Conservation (phyloP, 2,329 filamentous ascomycete species). For the Sphaerostilbella broomeana region DNA sequence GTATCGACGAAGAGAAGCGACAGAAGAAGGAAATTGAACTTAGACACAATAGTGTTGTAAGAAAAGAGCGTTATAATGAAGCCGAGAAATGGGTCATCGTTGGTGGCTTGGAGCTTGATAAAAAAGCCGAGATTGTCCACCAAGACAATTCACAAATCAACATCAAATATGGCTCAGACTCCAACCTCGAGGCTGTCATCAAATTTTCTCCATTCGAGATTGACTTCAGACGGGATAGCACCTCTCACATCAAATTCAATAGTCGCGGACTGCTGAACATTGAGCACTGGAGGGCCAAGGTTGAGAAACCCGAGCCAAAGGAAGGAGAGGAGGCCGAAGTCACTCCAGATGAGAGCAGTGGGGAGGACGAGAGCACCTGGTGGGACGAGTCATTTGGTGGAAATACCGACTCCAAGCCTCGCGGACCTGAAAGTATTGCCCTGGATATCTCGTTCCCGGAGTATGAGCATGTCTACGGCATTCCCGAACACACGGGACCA, state of each 20-base stretch:
- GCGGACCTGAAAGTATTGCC: slow-evolving; percentile 84
- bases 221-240: slow-evolving; percentile 78
- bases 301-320: slow-evolving; percentile 56
- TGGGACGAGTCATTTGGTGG: slow-evolving; percentile 97
- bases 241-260: slow-evolving; percentile 81
- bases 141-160: slow-evolving; percentile 63
- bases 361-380: slow-evolving; percentile 82
- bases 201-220: slow-evolving; percentile 75
- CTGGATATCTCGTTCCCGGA: slow-evolving; percentile 88
- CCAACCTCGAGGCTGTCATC: slow-evolving; percentile 75
- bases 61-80: slow-evolving; percentile 94
- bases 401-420: slow-evolving; percentile 92
- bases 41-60: slow-evolving; percentile 71
- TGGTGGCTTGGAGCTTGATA: slow-evolving; percentile 68
- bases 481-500: slow-evolving; percentile 86
- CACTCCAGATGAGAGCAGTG: slow-evolving; percentile 39
- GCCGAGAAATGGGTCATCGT: slow-evolving; percentile 80
- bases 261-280: slow-evolving; percentile 84
- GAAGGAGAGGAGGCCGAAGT: slow-evolving; percentile 42
- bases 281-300: slow-evolving; percentile 90
- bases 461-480: slow-evolving; percentile 88
- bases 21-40: slow-evolving; percentile 84
- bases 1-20: slow-evolving; percentile 85
- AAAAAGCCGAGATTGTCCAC: slow-evolving; percentile 59
- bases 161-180: slow-evolving; percentile 70